These are phyloP conservation scores for Anisodus acutangulus DNA, from an alignment of 257 asterid genomes.

Conservation along the genomic window DNA sequence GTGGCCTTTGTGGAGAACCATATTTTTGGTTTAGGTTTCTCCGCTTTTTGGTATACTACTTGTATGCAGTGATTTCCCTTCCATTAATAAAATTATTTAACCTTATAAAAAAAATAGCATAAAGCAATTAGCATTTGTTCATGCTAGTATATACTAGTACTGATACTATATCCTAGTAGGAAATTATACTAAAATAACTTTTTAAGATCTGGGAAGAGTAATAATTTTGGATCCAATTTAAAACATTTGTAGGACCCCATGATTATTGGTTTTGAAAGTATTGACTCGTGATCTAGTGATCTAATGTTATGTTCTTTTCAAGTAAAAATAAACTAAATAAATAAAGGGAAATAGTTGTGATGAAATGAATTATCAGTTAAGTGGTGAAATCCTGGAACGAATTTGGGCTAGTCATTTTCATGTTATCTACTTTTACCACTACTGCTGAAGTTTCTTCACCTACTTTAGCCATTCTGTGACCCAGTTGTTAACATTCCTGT, in stretches of 20 bases:
- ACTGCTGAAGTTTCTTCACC: conserved; percentile 24
- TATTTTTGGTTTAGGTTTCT: conserved; percentile 11
- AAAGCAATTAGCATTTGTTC: conserved; percentile 21
- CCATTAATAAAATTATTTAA: conserved; percentile 18
- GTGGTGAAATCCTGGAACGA: conserved; percentile 19
- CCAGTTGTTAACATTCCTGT: not conserved
- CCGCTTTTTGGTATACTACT: not conserved
- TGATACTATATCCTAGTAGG: not conserved
- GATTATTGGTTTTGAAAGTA: conserved; percentile 8
- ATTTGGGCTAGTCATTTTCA: conserved; percentile 8
- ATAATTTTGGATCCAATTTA: conserved; percentile 17
- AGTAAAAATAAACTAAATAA: not conserved
- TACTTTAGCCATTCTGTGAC: not conserved
- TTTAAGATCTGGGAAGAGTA: not conserved
- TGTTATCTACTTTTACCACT: conserved; percentile 5
- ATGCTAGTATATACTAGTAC: not conserved
- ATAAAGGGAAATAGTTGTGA: not conserved
- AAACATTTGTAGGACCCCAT: conserved; percentile 12
- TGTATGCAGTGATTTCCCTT: not conserved
- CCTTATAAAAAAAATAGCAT: not conserved
- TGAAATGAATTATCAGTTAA: conserved; percentile 19
- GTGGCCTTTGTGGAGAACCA: conserved; percentile 13
- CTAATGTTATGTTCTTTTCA: not conserved
- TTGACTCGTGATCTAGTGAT: not conserved
- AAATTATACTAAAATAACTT: not conserved